Evolutionary conservation across 2,329 filamentous ascomycete species (phyloP), one percentile per base, ranked within the genome.

Genomic region (Coleophoma cylindrospora): DNA sequence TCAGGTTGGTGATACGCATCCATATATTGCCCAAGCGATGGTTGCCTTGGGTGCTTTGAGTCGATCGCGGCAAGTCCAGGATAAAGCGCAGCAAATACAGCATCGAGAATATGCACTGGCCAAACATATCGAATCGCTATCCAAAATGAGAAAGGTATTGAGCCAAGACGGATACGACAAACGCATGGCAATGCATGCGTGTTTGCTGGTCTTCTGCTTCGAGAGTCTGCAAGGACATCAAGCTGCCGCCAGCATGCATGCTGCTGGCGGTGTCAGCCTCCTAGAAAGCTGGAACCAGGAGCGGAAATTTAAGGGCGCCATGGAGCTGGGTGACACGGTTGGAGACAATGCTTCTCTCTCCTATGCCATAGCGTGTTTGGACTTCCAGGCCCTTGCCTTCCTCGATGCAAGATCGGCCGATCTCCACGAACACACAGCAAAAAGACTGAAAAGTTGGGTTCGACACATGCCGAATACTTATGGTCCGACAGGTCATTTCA

Each of bases 21-120:
- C 50, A 13, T 58, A 54, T 38, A 48, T 60, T 2, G 21, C 40
- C 12, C 49, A 59, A 44, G 58, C 55, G 11, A 44, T 58, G 3
- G 46, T 60, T 9, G 57, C 57, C 2, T 34, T 60, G 3, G 52
- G 56, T 2, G 56, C 58, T 2, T 40, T 60, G 10, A 51, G 43
- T 19, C 53, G 43, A 48, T 15, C 41, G 19, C 21, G 47, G 15
- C 19, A 34, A 43, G 21, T 49, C 11, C 40, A 21, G 15, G 34
- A 32, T 13, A 17, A n/a, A 22, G 11, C 12, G 17, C 15, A 9
- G 44, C 12, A 45, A 19, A 21, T 41, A 19, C n/a, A 14, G 17
- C 50, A 50, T 37, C 32, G 21, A 9, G 40, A 50, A 21, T 53
- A 45, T 21, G 51, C 51, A 21, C 27, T 53, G 11, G 36, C 27